Evolutionary conservation across 805 yeast genomes (phyloP).

Genomic region (Starmerella apicola): DNA sequence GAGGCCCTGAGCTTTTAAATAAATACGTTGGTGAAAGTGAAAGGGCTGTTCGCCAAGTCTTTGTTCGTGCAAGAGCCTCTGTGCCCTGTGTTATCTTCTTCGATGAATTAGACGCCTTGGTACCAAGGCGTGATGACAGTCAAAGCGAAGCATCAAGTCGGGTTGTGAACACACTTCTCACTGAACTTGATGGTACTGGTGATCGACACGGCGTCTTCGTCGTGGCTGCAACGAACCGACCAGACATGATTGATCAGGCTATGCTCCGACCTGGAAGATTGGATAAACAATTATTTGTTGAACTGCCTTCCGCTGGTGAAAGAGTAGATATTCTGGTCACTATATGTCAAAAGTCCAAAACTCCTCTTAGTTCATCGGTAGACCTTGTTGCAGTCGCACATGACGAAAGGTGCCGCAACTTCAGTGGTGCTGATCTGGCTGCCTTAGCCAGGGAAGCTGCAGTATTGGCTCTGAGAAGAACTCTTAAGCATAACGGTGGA

Average conservation of each 20-base stretch:
- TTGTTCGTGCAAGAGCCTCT: conserved; percentile 82
- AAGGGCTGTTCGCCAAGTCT: conserved; percentile 84
- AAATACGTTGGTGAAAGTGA: conserved; percentile 96
- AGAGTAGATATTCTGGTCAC: conserved; percentile 73
- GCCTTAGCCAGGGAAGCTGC: conserved; percentile 92
- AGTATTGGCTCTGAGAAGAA: conserved; percentile 55
- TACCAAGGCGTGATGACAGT: conserved; percentile 83
- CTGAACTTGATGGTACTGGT: conserved; percentile 89
- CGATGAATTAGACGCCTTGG: conserved; percentile 92
- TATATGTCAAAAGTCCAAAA: conserved; percentile 41
- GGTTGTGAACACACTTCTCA: conserved; percentile 85
- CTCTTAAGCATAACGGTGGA: conserved; percentile 26
- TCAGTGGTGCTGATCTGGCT: conserved; percentile 92
- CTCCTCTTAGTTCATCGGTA: conserved; percentile 59
- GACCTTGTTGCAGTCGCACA: conserved; percentile 50
- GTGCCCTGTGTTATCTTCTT: conserved; percentile 90
- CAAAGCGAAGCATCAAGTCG: conserved; percentile 82
- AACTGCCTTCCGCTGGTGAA: conserved; percentile 69
- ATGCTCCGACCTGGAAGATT: conserved; percentile 95
- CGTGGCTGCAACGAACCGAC: conserved; percentile 92
- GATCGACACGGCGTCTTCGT: conserved; percentile 90
- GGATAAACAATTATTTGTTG: conserved; percentile 85
- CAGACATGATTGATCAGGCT: conserved; percentile 97
- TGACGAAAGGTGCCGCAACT: conserved; percentile 74
- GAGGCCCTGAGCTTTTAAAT: conserved; percentile 90